Percentiles rank a stretch among this genome's conserved stretches.
These are phyloP conservation scores for Gossypium aridum DNA, from an alignment of 441 rosid genomes.

Conservation along the genomic window DNA sequence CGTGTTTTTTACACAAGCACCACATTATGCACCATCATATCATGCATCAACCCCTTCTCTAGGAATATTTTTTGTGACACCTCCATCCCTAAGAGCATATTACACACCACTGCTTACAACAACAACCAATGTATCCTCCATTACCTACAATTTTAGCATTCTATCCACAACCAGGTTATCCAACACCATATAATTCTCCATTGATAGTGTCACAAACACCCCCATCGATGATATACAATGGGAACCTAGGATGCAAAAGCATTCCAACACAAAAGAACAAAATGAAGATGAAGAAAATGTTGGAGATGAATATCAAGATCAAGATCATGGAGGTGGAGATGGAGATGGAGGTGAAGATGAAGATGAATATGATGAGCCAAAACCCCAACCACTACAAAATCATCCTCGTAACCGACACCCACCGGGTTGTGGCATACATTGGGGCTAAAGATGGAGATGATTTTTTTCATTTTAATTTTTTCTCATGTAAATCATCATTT, in stretches of 20 bases:
- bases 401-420: background rate
- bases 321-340: background rate
- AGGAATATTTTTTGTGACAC: background rate
- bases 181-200: background rate
- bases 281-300: background rate
- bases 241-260: background rate
- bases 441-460: background rate
- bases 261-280: background rate
- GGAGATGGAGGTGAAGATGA: no score
- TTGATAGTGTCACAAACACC: background rate
- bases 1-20: background rate
- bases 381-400: background rate
- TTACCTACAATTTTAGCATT: background rate
- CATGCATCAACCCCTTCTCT: background rate
- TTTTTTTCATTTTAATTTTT: background rate
- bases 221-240: background rate
- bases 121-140: background rate
- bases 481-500: background rate
- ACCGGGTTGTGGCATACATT: background rate
- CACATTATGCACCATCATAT: background rate
- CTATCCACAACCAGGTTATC: background rate
- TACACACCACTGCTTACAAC: background rate
- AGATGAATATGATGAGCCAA: background rate
- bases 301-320: background rate
- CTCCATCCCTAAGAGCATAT: background rate